These are phyloP conservation scores for Murraya paniculata DNA, from an alignment of 345 rosid species.

Conservation along the genomic window DNA sequence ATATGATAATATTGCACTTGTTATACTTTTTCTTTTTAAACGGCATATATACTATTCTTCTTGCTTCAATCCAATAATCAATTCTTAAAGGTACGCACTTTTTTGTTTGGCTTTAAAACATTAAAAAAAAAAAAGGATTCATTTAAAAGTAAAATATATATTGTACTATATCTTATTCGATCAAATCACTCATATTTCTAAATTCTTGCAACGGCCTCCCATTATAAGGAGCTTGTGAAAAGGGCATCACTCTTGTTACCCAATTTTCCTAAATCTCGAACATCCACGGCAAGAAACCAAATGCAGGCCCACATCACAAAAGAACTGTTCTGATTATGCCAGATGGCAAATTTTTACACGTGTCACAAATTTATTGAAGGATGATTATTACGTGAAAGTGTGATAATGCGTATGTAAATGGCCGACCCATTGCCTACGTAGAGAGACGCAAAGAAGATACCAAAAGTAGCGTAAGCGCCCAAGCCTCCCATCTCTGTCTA, in stretches of 20 bases:
- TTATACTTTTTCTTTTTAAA: background rate
- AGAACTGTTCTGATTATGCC: conserved; percentile 7
- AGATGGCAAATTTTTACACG: conserved; percentile 1
- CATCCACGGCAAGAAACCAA: conserved; percentile 9
- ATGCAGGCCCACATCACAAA: background rate
- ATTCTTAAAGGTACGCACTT: background rate
- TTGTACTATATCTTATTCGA: background rate
- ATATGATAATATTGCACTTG: background rate
- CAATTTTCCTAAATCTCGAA: background rate
- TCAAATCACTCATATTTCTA: background rate
- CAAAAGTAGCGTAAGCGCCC: conserved; percentile 47
- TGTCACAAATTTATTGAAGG: background rate
- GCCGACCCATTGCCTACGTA: conserved; percentile 23
- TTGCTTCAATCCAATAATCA: background rate
- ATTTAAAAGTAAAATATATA: background rate
- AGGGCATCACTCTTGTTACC: background rate
- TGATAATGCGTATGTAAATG: conserved; percentile 17
- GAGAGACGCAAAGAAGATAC: conserved; percentile 27
- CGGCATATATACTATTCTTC: background rate
- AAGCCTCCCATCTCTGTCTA: conserved; percentile 33
- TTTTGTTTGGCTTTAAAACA: background rate
- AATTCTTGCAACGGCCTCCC: background rate
- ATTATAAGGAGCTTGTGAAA: background rate
- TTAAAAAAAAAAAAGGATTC: background rate
- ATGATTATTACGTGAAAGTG: background rate